These are phyloP conservation scores for Pinus albicaulis DNA, from an alignment of 75 land plant genomes.

Conservation along the genomic window DNA sequence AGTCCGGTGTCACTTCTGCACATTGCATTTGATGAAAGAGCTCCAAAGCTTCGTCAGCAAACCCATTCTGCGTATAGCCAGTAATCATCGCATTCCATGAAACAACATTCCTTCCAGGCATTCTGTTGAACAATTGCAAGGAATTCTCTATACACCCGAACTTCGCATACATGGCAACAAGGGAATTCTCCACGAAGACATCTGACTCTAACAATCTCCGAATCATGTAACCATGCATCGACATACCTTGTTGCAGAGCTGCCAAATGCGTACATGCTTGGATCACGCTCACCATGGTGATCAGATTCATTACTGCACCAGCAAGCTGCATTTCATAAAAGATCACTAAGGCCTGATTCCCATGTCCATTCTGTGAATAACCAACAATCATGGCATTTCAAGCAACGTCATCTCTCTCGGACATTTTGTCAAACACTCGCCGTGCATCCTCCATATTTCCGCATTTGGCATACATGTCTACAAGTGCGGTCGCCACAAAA, in stretches of 20 bases:
- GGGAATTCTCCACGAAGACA: constrained; percentile 42
- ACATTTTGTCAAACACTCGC: constrained; percentile 29
- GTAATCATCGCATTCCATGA: constrained; percentile 67
- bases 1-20: constrained; percentile 26
- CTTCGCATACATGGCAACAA: constrained; percentile 68
- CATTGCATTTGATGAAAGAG: constrained; percentile 45
- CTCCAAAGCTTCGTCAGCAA: constrained; percentile 32
- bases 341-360: constrained; percentile 8
- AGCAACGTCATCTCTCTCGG: constrained; percentile 18
- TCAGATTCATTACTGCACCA: constrained; percentile 16
- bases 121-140: constrained; percentile 27
- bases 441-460: constrained; percentile 16
- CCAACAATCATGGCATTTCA: constrained; percentile 33
- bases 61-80: constrained; percentile 44
- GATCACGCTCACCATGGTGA: constrained; percentile 18
- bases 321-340: constrained; percentile 14
- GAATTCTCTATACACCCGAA: constrained; percentile 53
- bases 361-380: constrained; percentile 13
- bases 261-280: background rate
- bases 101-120: constrained; percentile 32
- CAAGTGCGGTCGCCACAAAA: constrained; percentile 29
- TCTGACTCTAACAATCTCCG: constrained; percentile 29
- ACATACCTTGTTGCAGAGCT: constrained; percentile 17
- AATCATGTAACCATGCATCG: constrained; percentile 34
- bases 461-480: constrained; percentile 35